Conservation (phyloP, 176 grass and related monocot genomes). For the Oryza brachyantha region DNA sequence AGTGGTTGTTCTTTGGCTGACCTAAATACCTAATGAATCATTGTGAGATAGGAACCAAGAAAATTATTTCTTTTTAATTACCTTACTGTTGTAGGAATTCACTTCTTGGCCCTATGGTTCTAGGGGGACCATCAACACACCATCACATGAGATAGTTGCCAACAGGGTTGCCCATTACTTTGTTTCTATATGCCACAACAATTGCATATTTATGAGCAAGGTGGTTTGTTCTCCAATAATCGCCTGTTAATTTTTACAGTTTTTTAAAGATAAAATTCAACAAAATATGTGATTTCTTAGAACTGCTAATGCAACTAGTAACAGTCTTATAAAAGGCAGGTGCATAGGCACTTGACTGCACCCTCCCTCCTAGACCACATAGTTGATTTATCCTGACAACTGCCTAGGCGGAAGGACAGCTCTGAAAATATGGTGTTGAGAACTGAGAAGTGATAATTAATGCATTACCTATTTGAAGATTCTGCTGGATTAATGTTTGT, state of each 20-base stretch:
- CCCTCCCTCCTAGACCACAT: not conserved
- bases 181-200: not conserved
- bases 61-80: not conserved
- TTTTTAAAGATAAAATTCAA: not conserved
- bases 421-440: not conserved
- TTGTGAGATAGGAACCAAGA: not conserved
- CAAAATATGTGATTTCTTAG: not conserved
- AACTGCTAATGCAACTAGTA: not conserved
- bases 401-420: not conserved
- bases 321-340: not conserved
- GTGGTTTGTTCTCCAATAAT: not conserved
- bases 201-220: not conserved
- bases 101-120: not conserved
- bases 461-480: slow-evolving; percentile 13
- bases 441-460: not conserved
- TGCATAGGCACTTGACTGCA: not conserved
- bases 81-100: not conserved
- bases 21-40: not conserved
- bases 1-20: not conserved
- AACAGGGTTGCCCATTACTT: not conserved
- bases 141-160: not conserved
- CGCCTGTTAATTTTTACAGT: not conserved
- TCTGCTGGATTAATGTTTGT: not conserved
- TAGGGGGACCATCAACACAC: not conserved
- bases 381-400: not conserved